Base-by-base conservation (phyloP, 345 rosid species). In the Murraya paniculata region DNA sequence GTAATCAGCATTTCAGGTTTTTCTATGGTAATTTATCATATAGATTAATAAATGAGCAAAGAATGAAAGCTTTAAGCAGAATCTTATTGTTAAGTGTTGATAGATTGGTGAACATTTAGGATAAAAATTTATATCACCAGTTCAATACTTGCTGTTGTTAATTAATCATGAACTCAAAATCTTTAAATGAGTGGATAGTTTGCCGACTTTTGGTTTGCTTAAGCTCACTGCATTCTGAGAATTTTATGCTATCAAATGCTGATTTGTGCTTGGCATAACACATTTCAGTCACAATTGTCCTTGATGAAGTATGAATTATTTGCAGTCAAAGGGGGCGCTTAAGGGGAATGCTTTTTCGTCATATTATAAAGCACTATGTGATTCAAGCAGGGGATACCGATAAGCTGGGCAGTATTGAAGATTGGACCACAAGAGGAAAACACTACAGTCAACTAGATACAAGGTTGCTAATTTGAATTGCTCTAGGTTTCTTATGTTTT, bases 241-340 rank as follows among this genome's bases (percentile, higher is more conserved):
- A 64, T 19, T 66, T 28, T 39, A 25, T 35, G 64, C 62, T 60
- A 28, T 50, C 14, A 14, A 30, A 28, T 70, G 72, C 48, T 25
- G 5, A 67, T 57, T 39, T 77, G 22, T 77, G 74, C 45, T 41
- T 14, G 33, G 36, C 30, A 41, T 59, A 38, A 73, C 68, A 59
- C n/a, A 58, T 48, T 55, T 74, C 74, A 16, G 10, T 31, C 18
- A 39, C 13, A 30, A 7, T 35, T 53, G 41, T 74, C 60, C 58
- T 22, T 79, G 2, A 67, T 71, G 41, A 66, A 35, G 45, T 79
- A 67, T 68, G 48, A 74, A 68, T 65, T 39, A 71, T 72, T 79
- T 65, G 82, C 86, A 89, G 96, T 80, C 90, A 90, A 84, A 90
- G 84, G 75, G 92, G 87, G 64, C 81, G 88, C 74, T 90, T 89